Percentiles rank a stretch among this genome's conserved stretches.
phyloP scores from a whole-genome alignment of 2,329 filamentous ascomycete genomes.

The Verticillium nubilum region DNA sequence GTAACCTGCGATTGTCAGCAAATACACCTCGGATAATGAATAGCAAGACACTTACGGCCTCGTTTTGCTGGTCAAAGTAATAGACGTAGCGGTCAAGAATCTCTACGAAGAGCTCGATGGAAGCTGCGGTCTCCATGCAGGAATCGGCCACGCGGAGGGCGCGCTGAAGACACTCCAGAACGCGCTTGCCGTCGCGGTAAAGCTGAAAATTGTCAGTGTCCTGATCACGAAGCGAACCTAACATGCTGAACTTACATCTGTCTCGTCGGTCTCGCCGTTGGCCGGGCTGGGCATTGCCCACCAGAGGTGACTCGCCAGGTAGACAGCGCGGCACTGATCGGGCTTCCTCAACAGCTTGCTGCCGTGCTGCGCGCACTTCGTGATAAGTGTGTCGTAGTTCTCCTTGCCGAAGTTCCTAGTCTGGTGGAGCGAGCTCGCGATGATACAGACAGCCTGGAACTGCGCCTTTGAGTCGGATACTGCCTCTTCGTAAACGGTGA shows the following conservation, averaged over 20 bases:
- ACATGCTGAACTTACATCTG: slow-evolving; percentile 54
- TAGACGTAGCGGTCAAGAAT: slow-evolving; percentile 98
- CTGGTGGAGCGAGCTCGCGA: slow-evolving; percentile 82
- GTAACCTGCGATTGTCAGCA: slow-evolving; percentile 54
- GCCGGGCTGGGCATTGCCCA: slow-evolving; percentile 84
- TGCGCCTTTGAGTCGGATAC: slow-evolving; percentile 94
- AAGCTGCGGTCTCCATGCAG: slow-evolving; percentile 97
- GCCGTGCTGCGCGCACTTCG: slow-evolving; percentile 92
- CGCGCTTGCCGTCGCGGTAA: slow-evolving; percentile 95
- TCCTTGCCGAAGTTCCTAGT: slow-evolving; percentile 90
- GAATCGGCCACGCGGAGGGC: slow-evolving; percentile 94
- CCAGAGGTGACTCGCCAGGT: slow-evolving; percentile 94
- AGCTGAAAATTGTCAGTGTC: slow-evolving; percentile 50
- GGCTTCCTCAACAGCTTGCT: slow-evolving; percentile 97
- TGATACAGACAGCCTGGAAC: slow-evolving; percentile 95
- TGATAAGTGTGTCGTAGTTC: slow-evolving; percentile 98
- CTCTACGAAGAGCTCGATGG: slow-evolving; percentile 96
- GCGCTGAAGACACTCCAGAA: slow-evolving; percentile 91
- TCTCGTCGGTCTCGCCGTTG: slow-evolving; percentile 74
- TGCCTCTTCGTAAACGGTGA: slow-evolving; percentile 95
- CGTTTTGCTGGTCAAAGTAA: slow-evolving; percentile 98
- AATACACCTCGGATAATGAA: slow-evolving; percentile 3
- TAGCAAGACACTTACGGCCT: slow-evolving; percentile 56
- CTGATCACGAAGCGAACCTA: slow-evolving; percentile 16
- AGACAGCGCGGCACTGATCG: slow-evolving; percentile 94